Evolutionary conservation across 306 rosid species (phyloP).

Genomic region (Cicer yamashitae): DNA sequence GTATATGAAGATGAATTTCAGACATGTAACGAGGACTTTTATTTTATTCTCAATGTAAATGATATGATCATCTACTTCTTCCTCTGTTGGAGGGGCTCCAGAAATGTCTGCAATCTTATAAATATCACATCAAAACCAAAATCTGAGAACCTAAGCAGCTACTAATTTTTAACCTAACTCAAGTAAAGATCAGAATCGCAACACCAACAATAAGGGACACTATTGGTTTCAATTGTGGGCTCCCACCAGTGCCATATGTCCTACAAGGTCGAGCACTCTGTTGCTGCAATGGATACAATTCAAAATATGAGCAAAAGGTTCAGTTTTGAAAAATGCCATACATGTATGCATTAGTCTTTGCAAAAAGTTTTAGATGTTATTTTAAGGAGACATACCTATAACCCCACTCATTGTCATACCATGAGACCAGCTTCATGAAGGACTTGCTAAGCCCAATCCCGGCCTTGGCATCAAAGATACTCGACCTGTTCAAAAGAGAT

Average conservation of each 20-base stretch:
- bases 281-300: constrained; percentile 58
- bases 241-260: constrained; percentile 93
- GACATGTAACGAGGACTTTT: constrained; percentile 31
- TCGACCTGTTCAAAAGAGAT: constrained; percentile 65
- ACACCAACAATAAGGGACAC: constrained; percentile 33
- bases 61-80: constrained; percentile 33
- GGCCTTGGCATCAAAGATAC: constrained; percentile 95
- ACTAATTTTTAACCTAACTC: constrained; percentile 44
- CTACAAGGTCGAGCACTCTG: constrained; percentile 95
- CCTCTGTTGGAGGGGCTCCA: constrained; percentile 18
- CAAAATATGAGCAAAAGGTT: background rate
- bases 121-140: constrained; percentile 49
- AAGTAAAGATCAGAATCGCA: constrained; percentile 29
- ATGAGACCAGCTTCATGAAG: constrained; percentile 82
- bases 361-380: background rate
- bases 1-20: constrained; percentile 34
- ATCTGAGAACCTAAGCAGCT: constrained; percentile 42
- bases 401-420: constrained; percentile 99
- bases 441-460: constrained; percentile 86
- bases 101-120: constrained; percentile 15
- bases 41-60: constrained; percentile 41
- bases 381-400: constrained; percentile 65
- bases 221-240: constrained; percentile 52
- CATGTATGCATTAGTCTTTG: background rate
- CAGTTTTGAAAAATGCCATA: background rate